Base-by-base conservation (phyloP, 1,284 basidiomycete species). In the Cutaneotrichosporon cutaneum region DNA sequence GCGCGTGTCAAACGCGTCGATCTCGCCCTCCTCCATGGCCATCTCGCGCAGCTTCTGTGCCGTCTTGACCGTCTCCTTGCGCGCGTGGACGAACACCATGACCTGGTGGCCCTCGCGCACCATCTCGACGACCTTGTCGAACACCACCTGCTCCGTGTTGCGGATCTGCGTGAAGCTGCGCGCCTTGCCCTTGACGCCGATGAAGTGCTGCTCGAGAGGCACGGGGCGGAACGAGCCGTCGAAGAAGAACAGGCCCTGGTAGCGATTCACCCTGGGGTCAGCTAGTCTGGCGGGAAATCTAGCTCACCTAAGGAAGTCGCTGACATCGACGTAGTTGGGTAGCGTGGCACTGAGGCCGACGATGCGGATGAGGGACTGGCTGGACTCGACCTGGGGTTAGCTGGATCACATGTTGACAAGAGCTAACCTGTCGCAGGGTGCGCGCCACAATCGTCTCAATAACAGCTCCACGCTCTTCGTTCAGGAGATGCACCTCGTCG, bases 81-180 rank as follows among this genome's bases (percentile, higher is more conserved):
- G 86, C 18, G 96, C 93, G 77, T 99, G 96, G 11, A 99, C 96
- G 73, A 99, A 99, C 0, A 99, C 93, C 95, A 99, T 99, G 61
- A 98, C 94, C 78, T 99, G 96, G 78, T 99, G 96, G 0, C 93
- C 94, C 71, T 88, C 86, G 54, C 81, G 83, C 16, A 96, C 90
- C 10, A 96, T 82, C 51, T 90, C 88, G 26, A 72, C 36, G 0
- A 80, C 82, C 80, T 97, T 98, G 71, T 96, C 86, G 72, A 90
- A 99, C 2, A 92, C 88, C 27, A 94, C 92, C 36, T 84, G 83
- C 77, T 99, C 96, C 59, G 99, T 84, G 71, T 95, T 96, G 70
- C 87, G 90, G 65, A 87, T 88, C n/a, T 89, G 87, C 39, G 84
- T 83, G 0, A 82, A 72, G 61, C 88, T 90, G 51, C 89, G 87